A percentile compares a stretch with the other conserved stretches of the same genome.
phyloP scores from a whole-genome alignment of 768 basidiomycete species.

The Suillus tomentosus region DNA sequence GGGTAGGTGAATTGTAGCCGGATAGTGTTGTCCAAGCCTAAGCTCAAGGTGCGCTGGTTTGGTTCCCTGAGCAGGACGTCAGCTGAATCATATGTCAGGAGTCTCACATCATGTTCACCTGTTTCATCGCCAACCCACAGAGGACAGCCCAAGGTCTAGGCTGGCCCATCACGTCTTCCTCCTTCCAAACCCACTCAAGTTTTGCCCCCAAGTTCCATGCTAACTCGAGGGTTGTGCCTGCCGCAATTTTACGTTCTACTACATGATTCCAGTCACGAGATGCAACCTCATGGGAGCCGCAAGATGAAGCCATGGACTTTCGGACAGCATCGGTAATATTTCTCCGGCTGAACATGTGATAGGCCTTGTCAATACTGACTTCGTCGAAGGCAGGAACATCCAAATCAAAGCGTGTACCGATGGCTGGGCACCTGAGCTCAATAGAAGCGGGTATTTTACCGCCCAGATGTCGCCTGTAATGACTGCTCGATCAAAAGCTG shows the following conservation, averaged over 20 bases:
- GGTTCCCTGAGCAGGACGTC: constrained; percentile 31
- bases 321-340: constrained; percentile 67
- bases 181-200: constrained; percentile 86
- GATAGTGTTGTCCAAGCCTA: constrained; percentile 70
- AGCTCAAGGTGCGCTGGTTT: constrained; percentile 66
- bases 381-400: constrained; percentile 57
- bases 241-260: constrained; percentile 51
- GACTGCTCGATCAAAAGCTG: constrained; percentile 7
- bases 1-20: constrained; percentile 43
- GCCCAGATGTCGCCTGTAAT: constrained; percentile 66
- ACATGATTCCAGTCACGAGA: constrained; percentile 61
- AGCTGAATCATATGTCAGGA: constrained; percentile 8
- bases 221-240: constrained; percentile 65
- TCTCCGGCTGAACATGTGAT: constrained; percentile 54
- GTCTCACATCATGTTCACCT: constrained; percentile 47
- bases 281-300: constrained; percentile 14
- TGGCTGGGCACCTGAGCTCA: constrained; percentile 68
- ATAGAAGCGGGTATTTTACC: constrained; percentile 69
- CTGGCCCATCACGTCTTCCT: constrained; percentile 63
- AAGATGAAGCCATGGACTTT: constrained; percentile 51
- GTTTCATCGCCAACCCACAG: constrained; percentile 71
- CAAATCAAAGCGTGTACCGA: constrained; percentile 70
- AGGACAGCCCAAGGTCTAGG: constrained; percentile 71
- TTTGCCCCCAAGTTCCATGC: constrained; percentile 76
- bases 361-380: constrained; percentile 40